Evolutionary conservation across 805 yeast species (phyloP), one percentile per base, ranked within the genome.

Genomic region (Tetrapisispora iriomotensis): DNA sequence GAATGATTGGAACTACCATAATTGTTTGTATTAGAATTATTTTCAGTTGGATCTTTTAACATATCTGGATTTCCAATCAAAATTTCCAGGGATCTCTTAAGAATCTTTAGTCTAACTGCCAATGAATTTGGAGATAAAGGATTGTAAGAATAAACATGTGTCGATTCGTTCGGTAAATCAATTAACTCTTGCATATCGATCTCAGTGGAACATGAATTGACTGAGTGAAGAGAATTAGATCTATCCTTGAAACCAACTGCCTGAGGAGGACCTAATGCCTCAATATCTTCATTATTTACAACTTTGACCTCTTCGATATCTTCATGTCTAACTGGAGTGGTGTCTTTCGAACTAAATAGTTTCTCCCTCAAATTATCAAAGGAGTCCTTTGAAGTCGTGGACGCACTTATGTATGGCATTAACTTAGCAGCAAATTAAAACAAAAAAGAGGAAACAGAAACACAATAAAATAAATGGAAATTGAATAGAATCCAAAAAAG

Each of bases 81-180:
- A 30, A 84, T 80, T 55, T 84, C 86, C 38, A 85, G 60, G 6
- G 94, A 81, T 47, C 92, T 64, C 53, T 79, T 82, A 49, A 85
- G 64, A 13, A 83, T 87, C 40, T 78, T 78, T 44, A 85, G 61
- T 40, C 95, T 66, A 35, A 83, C 72, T 0, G 92, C 84, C 40
- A 85, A 60, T 1, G 94, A 80, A 54, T 82, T 82, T 8, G 88
- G 92, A 1, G 90, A 79, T 40, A 84, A 62, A 39, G 82, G 83
- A 3, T 92, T 85, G 56, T 85, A 85, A 0, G 94, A 83, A 54
- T 82, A 85, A 2, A 94, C 82, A 55, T 82, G 88, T 1, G 92
- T 75, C 10, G 92, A 82, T 48, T 82, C 87, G 20, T 77, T 75
- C 5, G 90, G 86, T 52, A 84, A 80, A 45, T 68, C 71, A 29